phyloP scores from a whole-genome alignment of 2,329 filamentous ascomycete genomes.

The Colletotrichum incanum region DNA sequence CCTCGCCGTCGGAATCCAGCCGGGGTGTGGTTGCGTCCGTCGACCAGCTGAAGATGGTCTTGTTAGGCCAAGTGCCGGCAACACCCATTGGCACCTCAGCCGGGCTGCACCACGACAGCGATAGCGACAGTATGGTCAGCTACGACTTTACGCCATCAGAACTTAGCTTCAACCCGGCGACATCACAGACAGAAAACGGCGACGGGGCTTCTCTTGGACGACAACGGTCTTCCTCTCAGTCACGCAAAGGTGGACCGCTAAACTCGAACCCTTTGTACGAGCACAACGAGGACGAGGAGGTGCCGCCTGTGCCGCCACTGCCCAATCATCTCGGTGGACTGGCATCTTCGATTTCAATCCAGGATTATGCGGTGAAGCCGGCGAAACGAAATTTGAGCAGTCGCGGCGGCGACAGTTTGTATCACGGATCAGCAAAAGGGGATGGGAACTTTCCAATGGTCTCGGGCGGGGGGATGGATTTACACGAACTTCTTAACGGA shows the following conservation, averaged over 20 bases:
- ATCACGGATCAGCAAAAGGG: constrained; percentile 34
- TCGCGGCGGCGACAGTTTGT: constrained; percentile 57
- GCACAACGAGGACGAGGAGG: constrained; percentile 54
- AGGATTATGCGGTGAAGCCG: constrained; percentile 55
- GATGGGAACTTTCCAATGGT: constrained; percentile 53
- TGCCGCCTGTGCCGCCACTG: constrained; percentile 72
- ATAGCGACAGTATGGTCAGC: constrained; percentile 79
- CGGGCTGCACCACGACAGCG: constrained; percentile 65
- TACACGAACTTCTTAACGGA: constrained; percentile 65
- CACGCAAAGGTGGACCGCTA: constrained; percentile 58
- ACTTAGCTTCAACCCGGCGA: constrained; percentile 69
- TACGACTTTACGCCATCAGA: constrained; percentile 80
- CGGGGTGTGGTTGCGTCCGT: constrained; percentile 71
- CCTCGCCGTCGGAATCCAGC: constrained; percentile 59
- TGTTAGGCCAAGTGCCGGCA: constrained; percentile 66
- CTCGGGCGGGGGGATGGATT: constrained; percentile 59
- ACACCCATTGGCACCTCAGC: constrained; percentile 58
- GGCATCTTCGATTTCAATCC: constrained; percentile 52
- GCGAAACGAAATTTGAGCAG: constrained; percentile 59
- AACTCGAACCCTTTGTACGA: constrained; percentile 60
- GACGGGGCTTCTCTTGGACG: constrained; percentile 49
- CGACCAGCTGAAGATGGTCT: constrained; percentile 75
- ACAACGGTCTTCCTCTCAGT: constrained; percentile 54
- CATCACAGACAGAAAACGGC: constrained; percentile 46
- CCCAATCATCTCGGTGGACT: constrained; percentile 55